A percentile compares a stretch with the other conserved stretches of the same genome.
Evolutionary conservation across 352 stramenopile species (phyloP).

Genomic region (Phytophthora capsici): DNA sequence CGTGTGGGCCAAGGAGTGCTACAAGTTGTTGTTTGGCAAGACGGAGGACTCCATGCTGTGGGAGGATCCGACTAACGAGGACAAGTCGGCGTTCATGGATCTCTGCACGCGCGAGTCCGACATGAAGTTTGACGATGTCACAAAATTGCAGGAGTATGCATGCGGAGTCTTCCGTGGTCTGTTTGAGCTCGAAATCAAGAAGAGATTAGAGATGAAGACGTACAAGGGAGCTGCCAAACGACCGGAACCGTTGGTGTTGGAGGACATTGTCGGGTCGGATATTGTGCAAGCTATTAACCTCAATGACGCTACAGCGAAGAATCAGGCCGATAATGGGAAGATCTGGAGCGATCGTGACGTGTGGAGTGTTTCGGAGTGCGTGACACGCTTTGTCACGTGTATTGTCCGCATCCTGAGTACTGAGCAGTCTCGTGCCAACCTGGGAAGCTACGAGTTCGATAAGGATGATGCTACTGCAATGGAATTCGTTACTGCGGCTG

Average conservation of each 20-base stretch:
- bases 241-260: conserved; percentile 80
- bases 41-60: conserved; percentile 96
- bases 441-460: conserved; percentile 94
- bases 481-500: conserved; percentile 97
- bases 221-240: conserved; percentile 96
- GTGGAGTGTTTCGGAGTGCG: conserved; percentile 90
- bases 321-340: conserved; percentile 39
- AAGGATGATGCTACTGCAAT: conserved; percentile 98
- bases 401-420: conserved; percentile 70
- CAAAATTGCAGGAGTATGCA: conserved; percentile 69
- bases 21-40: conserved; percentile 90
- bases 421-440: conserved; percentile 54
- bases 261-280: conserved; percentile 56
- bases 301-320: conserved; percentile 27
- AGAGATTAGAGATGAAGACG: conserved; percentile 95
- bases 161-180: conserved; percentile 86
- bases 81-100: conserved; percentile 89
- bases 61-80: conserved; percentile 80
- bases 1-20: conserved; percentile 97
- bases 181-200: conserved; percentile 96
- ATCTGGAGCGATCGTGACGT: conserved; percentile 84
- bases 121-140: conserved; percentile 52
- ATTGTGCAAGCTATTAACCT: conserved; percentile 49
- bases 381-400: conserved; percentile 84
- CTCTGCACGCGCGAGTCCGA: conserved; percentile 55